A percentile compares a stretch with the other conserved stretches of the same genome.
Evolutionary conservation across 371 early-diverging fungal genomes (phyloP).

Genomic region (Apophysomyces ossiformis): DNA sequence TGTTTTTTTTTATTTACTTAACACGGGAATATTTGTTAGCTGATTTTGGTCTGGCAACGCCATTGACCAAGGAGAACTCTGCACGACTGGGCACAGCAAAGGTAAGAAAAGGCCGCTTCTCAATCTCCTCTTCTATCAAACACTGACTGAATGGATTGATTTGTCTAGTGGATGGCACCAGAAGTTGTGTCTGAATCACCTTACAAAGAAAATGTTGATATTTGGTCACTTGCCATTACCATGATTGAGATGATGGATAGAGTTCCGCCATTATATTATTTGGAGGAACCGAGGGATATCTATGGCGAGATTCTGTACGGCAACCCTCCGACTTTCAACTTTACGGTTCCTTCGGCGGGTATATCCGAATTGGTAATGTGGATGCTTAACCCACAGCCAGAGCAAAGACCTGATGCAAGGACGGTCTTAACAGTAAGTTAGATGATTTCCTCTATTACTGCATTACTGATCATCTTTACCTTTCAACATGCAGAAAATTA

Average conservation of each 20-base stretch:
- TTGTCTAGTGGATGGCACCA: slow-evolving; percentile 56
- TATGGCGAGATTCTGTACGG: slow-evolving; percentile 50
- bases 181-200: slow-evolving; percentile 47
- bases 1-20: slow-evolving; percentile 10
- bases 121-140: no score
- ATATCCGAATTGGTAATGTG: slow-evolving; percentile 38
- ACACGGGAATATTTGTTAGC: slow-evolving; percentile 23
- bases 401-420: slow-evolving; percentile 43
- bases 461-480: slow-evolving; percentile 2
- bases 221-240: slow-evolving; percentile 58
- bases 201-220: slow-evolving; percentile 53
- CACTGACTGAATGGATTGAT: no score
- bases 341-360: slow-evolving; percentile 39
- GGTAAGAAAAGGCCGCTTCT: slow-evolving; percentile 19
- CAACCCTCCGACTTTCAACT: slow-evolving; percentile 46
- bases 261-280: slow-evolving; percentile 55
- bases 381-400: slow-evolving; percentile 47
- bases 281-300: slow-evolving; percentile 47
- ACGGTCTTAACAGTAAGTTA: slow-evolving; percentile 39
- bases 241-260: slow-evolving; percentile 62
- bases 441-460: background rate
- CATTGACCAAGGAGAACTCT: slow-evolving; percentile 36
- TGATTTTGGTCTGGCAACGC: slow-evolving; percentile 56
- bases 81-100: slow-evolving; percentile 51
- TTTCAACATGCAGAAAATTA: slow-evolving; percentile 25